Evolutionary conservation across 805 yeast genomes (phyloP), one percentile per base, ranked within the genome.

Genomic region (Suhomyces emberorum): DNA sequence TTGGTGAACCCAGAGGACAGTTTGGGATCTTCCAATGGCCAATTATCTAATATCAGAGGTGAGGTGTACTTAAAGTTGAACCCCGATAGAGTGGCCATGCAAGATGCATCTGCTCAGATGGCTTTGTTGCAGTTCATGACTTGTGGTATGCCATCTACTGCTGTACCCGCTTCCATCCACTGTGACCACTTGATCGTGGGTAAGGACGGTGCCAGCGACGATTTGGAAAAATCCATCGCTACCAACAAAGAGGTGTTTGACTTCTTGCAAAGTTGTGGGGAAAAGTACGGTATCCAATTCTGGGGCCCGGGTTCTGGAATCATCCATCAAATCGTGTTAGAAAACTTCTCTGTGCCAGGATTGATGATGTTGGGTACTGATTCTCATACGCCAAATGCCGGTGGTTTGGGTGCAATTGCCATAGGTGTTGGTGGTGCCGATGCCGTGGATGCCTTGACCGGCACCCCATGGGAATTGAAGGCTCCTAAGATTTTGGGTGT

Each of bases 401-500:
- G 98, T 70, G 98, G 98, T 49, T 71, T 93, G 45, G 98, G 98
- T 61, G 96, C 95, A 49, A 82, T 91, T 49, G 98, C 98, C 54
- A 93, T 93, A 60, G 98, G 98, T 69, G 98, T 91, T 51, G 98
- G 97, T 76, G 98, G 98, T 77, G 98, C 98, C 50, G 98, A 89
- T 66, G 97, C 97, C 46, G 98, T 89, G 51, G 98, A 89, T 64
- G 97, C 88, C 43, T 79, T 89, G 81, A 86, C 97, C 43, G 83
- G 84, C 58, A 76, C 88, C 49, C 83, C 98, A 39, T 89, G 98
- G 98, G 98, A 89, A 72, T 79, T 89, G 60, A 89, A 89, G 76
- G 97, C 97, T 42, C 98, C 98, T 58, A 88, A 86, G 73, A 77
- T 88, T 55, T 67, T 91, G 54, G 98, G 98, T 73, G 95, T 89